Evolutionary conservation across 192 early-diverging fungal genomes (phyloP), one percentile per base, ranked within the genome.

Genomic region (Geranomyces michiganensis): DNA sequence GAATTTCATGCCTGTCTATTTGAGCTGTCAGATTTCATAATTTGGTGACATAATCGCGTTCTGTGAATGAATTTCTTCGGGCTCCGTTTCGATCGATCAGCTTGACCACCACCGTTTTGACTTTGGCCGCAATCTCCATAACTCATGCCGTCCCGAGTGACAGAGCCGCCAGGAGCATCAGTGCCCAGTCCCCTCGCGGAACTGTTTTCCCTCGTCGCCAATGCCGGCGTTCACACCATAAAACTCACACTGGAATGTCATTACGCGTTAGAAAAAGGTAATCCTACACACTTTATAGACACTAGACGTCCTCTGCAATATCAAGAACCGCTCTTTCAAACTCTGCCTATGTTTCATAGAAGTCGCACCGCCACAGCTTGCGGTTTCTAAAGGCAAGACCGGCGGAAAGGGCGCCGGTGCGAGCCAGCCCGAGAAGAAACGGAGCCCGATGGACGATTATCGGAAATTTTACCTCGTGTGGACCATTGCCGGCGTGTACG

Each of bases 391-490:
- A 31, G 6, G 32, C 26, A 61, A 33, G 29, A 19, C 26, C 21
- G 51, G 51, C 6, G 4, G 51, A 21, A 9, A 24, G 9, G 32
- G 59, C 7, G 22, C 19, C 5, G 51, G 51, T 3, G 51, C n/a
- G 19, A 26, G 51, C 51, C n/a, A 24, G 29, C 21, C 49, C 19
- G 22, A 21, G 24, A 74, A 56, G 47, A 19, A 43, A n/a, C 61
- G 63, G 46, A 61, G 31, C 32, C 19, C 67, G 13, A 58, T 61
- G 60, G 74, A 76, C 32, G 74, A 76, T 19, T 76, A 65, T 32
- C 44, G 46, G 12, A 76, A 67, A 55, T 71, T 73, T 31, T 80
- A 76, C 29, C 17, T 80, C 4, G 67, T 46, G 12, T 80, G 66
- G 58, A 46, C 62, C 8, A 44, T 80, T 60, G 78, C 56, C 15